Evolutionary conservation across 805 yeast species (phyloP), one percentile per base, ranked within the genome.

Genomic region (Saturnispora sekii): DNA sequence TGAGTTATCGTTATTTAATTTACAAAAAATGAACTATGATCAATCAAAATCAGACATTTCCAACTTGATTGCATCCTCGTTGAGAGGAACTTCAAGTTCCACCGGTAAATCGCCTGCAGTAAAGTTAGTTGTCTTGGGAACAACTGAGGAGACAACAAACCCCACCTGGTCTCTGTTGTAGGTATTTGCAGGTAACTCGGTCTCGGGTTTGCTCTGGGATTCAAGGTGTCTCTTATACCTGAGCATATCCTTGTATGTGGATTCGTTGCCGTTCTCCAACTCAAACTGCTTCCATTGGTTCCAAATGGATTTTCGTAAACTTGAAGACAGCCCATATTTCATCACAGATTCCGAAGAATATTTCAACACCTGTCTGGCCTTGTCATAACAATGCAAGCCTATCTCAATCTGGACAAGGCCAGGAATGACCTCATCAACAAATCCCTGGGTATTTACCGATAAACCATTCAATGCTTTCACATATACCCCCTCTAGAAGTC

Each of bases 281-380:
- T 89, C 97, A 59, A 88, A 86, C 10, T 66, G 57, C 44, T 79
- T 79, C 95, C 95, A 89, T 28, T 62, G 60, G 1, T 63, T 63
- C 95, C 95, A 87, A 30, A 78, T 56, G 1, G 44, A 32, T 6
- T 46, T 59, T 26, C 58, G 51, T 34, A 54, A 56, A 29, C 65
- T 60, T 12, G 57, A 55, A 2, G 49, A 41, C 21, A 49, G 48
- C 12, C 53, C 48, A 26, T 50, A 51, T 5, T 71, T 67, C 38
- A 71, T 59, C 3, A 68, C 51, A 15, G 67, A 48, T 26, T 72
- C 70, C 2, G 75, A 67, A 9, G 79, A 79, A 56, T 73, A 81
- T 45, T 67, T 70, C 50, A 73, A 72, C 6, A 90, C 59, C 10
- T 74, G 77, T 42, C 96, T 70, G 0, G 78, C 87, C 41, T 96